Conservation (phyloP, 2,329 filamentous ascomycete species). For the Malbranchea zuffiana region DNA sequence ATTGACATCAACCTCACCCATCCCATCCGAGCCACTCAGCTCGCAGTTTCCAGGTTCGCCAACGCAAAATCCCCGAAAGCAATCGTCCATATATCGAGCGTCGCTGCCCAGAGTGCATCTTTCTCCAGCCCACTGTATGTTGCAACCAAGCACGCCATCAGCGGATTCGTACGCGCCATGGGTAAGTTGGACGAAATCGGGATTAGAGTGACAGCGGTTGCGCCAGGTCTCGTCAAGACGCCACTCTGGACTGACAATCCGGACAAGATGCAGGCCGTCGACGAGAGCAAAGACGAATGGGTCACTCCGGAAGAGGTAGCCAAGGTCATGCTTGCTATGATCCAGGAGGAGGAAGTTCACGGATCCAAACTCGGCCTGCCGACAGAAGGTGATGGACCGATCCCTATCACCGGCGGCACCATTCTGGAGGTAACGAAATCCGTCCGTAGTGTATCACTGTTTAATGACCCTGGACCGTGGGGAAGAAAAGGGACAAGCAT, state of each 20-base stretch:
- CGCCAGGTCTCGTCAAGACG: conserved; percentile 51
- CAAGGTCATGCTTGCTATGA: conserved; percentile 45
- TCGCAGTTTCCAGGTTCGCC: conserved; percentile 41
- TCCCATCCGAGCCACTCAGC: conserved; percentile 42
- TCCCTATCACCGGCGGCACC: conserved; percentile 37
- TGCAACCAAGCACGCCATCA: conserved; percentile 41
- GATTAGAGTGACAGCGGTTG: conserved; percentile 50
- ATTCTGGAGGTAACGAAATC: conserved; percentile 48
- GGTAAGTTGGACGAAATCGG: conserved; percentile 36
- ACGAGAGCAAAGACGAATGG: conserved; percentile 42
- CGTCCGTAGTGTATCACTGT: conserved; percentile 40
- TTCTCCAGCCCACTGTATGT: conserved; percentile 38
- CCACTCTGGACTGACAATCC: conserved; percentile 52
- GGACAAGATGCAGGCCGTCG: conserved; percentile 46
- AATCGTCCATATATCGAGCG: conserved; percentile 40
- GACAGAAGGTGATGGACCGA: conserved; percentile 22
- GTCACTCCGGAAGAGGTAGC: conserved; percentile 52
- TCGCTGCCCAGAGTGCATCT: conserved; percentile 34
- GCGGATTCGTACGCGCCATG: conserved; percentile 41
- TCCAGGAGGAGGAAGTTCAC: conserved; percentile 39
- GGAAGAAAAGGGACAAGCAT: conserved; percentile 37
- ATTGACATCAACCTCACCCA: conserved; percentile 44
- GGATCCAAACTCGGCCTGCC: conserved; percentile 24
- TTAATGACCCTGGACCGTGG: conserved; percentile 45
- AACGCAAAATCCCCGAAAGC: conserved; percentile 28